These are phyloP conservation scores for Acmispon strigosus DNA, from an alignment of 306 rosid genomes.

Conservation along the genomic window DNA sequence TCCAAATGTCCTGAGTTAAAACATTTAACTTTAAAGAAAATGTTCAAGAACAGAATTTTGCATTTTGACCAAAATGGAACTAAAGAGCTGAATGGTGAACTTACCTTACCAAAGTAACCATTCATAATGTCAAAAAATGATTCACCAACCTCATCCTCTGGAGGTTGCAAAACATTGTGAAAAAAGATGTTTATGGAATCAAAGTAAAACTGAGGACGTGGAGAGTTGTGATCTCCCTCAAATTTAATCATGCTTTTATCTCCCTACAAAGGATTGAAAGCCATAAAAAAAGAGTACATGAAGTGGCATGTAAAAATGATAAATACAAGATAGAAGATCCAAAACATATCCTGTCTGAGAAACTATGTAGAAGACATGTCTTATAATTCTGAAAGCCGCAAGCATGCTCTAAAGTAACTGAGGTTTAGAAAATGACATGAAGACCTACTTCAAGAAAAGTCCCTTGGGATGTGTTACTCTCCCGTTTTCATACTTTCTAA, in stretches of 20 bases:
- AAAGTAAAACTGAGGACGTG: conserved; percentile 87
- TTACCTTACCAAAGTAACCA: conserved; percentile 81
- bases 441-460: no score
- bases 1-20: conserved; percentile 61
- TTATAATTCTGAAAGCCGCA: background rate
- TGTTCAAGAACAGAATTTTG: conserved; percentile 13
- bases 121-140: conserved; percentile 54
- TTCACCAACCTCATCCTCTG: conserved; percentile 77
- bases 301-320: background rate
- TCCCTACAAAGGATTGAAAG: conserved; percentile 55
- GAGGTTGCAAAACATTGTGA: conserved; percentile 90
- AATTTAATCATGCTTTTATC: conserved; percentile 87
- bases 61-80: conserved; percentile 12
- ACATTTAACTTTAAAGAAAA: conserved; percentile 11
- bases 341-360: background rate
- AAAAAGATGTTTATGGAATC: conserved; percentile 89
- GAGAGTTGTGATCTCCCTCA: conserved; percentile 98
- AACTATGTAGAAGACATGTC: background rate
- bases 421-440: background rate
- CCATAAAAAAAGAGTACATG: background rate
- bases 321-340: background rate
- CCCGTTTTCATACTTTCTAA: no score
- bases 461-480: no score
- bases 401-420: no score
- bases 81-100: conserved; percentile 20